A percentile compares a stretch with the other conserved stretches of the same genome.
Evolutionary conservation across 2,329 filamentous ascomycete genomes (phyloP).

Genomic region (Cercospora citrullina): DNA sequence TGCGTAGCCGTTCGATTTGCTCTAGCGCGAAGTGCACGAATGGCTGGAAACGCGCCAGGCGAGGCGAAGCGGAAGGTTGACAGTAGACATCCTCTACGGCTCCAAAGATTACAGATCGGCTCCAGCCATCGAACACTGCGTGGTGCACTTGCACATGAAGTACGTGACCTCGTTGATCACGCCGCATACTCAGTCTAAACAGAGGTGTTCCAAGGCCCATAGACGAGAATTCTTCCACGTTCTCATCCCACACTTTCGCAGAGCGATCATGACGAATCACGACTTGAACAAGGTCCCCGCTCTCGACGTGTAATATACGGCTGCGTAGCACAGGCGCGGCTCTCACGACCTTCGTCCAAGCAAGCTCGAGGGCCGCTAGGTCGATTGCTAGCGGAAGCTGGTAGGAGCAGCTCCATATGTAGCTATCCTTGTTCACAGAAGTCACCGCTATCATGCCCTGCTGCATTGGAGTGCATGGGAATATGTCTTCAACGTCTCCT

Average conservation of each 20-base stretch:
- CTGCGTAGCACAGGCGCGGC: neutral
- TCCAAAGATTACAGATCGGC: constrained; percentile 15
- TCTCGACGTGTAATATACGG: neutral
- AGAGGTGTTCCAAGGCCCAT: neutral
- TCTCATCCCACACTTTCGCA: neutral
- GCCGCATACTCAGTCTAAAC: neutral
- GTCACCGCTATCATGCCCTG: constrained; percentile 10
- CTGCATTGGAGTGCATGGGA: constrained; percentile 12
- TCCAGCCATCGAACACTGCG: constrained; percentile 13
- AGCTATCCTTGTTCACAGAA: neutral
- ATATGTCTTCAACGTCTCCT: constrained; percentile 33
- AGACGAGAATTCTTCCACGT: neutral
- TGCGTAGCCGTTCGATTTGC: neutral
- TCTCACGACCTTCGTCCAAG: neutral
- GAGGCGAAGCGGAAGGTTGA: neutral
- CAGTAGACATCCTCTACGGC: constrained; percentile 24
- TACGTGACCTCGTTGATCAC: neutral
- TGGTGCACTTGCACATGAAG: constrained; percentile 23
- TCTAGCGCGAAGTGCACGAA: neutral
- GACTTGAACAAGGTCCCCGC: constrained; percentile 4
- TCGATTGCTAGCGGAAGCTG: constrained; percentile 26
- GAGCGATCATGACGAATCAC: constrained; percentile 23
- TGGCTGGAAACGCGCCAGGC: neutral
- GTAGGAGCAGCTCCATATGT: neutral
- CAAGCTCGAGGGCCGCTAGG: constrained; percentile 30